phyloP scores from a whole-genome alignment of 2,329 filamentous ascomycete species.

The Daldinia sp. region DNA sequence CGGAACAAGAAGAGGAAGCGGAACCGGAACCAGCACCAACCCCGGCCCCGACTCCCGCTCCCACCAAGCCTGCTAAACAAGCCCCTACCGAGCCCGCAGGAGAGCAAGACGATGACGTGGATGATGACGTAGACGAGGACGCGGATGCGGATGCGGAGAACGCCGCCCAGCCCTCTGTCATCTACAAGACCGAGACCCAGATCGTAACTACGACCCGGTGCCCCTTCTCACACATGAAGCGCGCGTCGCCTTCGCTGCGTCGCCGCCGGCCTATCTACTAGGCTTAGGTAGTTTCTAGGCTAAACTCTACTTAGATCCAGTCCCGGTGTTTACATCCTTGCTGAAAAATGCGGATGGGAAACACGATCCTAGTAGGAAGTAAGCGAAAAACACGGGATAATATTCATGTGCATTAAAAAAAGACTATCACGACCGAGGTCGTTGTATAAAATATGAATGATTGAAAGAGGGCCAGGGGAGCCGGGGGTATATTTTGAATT shows the following conservation, averaged over 20 bases:
- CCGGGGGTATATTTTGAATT: neutral
- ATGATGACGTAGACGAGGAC: neutral
- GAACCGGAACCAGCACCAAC: neutral
- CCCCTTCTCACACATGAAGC: constrained; percentile 4
- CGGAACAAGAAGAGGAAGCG: neutral
- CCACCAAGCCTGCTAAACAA: neutral
- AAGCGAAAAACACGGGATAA: neutral
- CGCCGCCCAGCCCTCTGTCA: neutral
- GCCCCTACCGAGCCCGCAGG: neutral
- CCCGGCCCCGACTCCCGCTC: neutral
- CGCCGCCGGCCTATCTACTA: constrained; percentile 2
- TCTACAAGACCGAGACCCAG: constrained; percentile 2
- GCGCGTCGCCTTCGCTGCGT: constrained; percentile 3
- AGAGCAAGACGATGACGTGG: neutral
- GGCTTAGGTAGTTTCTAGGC: neutral
- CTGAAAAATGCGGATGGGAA: constrained; percentile 3
- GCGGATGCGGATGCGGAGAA: neutral
- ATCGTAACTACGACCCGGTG: constrained; percentile 14
- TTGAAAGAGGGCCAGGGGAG: neutral
- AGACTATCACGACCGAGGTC: neutral
- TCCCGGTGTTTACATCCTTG: neutral
- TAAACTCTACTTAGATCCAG: neutral
- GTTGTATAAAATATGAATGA: neutral
- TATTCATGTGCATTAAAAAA: neutral
- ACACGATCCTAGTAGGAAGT: too few relatives aligned